Base-by-base conservation (phyloP, 805 yeast genomes). In the Scheffersomyces amazonensis region DNA sequence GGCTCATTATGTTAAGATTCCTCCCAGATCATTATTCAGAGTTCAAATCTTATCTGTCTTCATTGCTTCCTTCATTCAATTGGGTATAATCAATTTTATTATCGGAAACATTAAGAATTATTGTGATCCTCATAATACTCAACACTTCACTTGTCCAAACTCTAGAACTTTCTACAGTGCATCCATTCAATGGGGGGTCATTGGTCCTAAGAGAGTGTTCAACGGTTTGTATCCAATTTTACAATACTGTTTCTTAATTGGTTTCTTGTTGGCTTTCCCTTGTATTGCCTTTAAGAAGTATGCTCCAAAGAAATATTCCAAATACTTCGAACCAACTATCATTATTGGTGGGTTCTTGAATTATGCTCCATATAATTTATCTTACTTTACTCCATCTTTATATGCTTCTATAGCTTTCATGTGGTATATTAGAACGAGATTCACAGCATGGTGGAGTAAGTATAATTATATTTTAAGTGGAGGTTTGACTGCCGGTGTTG, bases 151-250 rank as follows among this genome's bases (percentile, higher is more conserved):
- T 9, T 60, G 65, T 42, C 62, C 64, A 22, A 36, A 39, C 18
- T 47, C 62, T 8, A 50, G 39, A 10, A 47, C 50, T 2, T 77
- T 74, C 53, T 79, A 64, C 58, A 66, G 72, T 25, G 76, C 86
- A 2, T 73, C 83, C 0, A 68, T 81, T 16, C 56, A 78, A 34
- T 82, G 87, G 87, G 87, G 86, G 36, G 71, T 59, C 52, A 71
- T 82, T 47, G 87, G 87, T 1, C 69, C 69, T 6, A 56, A 56
- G 50, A 59, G 51, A 40, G 63, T 60, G 4, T 62, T 62, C 37
- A 44, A 43, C 13, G 61, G 62, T 13, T 41, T 62, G 17, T 62
- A 64, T 43, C 69, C 67, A 16, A 37, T 59, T 18, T 51, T 64
- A 45, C 53, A 57, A 44, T 63, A 47, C 43, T 61, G 64, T 28